Conservation (phyloP, 2,329 filamentous ascomycete species). For the Alternaria solani region DNA sequence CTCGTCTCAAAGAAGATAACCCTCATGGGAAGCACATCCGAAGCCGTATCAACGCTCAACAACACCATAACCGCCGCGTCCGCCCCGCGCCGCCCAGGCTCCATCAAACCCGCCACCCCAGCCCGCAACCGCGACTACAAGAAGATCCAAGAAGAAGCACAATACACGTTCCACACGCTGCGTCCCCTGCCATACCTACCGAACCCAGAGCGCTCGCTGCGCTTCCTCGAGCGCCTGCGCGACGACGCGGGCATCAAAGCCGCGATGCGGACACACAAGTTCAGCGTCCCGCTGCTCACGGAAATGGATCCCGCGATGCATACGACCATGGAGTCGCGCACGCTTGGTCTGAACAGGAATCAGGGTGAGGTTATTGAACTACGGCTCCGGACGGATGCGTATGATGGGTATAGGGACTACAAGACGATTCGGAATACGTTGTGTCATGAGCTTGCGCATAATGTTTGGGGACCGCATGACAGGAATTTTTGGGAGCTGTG, state of each 20-base stretch:
- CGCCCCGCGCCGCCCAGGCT: conserved; percentile 50
- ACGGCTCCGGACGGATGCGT: conserved; percentile 87
- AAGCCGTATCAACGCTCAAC: conserved; percentile 66
- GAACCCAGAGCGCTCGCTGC: conserved; percentile 72
- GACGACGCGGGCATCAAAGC: conserved; percentile 85
- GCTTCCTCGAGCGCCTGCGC: conserved; percentile 77
- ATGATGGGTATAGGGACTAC: conserved; percentile 94
- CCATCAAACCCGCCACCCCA: conserved; percentile 52
- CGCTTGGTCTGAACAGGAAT: conserved; percentile 87
- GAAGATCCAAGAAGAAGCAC: conserved; percentile 64
- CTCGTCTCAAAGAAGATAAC: conserved; percentile 68
- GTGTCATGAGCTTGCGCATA: conserved; percentile 95
- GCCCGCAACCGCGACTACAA: conserved; percentile 56
- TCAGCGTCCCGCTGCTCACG: conserved; percentile 83
- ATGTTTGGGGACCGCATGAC: conserved; percentile 86
- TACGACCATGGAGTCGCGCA: conserved; percentile 82
- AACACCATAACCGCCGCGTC: conserved; percentile 50
- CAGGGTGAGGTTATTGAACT: conserved; percentile 89
- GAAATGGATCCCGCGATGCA: conserved; percentile 93
- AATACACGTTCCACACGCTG: conserved; percentile 83
- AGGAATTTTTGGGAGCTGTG: conserved; percentile 89
- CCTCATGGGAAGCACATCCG: conserved; percentile 69
- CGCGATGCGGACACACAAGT: conserved; percentile 84
- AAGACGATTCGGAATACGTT: conserved; percentile 88
- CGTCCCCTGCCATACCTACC: conserved; percentile 80